Conservation (phyloP, 805 yeast genomes). For the Myxozyma vanderwaltii region DNA sequence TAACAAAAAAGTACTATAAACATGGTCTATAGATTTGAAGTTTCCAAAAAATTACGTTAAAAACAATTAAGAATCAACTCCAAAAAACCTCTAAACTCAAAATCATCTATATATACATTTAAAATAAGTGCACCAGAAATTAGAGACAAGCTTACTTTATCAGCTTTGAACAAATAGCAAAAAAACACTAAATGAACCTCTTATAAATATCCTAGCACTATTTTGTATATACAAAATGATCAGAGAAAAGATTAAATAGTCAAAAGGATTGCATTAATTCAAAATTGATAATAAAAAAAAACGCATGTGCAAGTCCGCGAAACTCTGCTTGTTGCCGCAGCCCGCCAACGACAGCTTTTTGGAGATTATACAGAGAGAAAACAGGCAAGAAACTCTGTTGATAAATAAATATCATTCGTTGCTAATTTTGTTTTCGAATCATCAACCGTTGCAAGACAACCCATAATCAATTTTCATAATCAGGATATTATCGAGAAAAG, state of each 20-base stretch:
- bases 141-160: slow-evolving; percentile 10
- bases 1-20: slow-evolving; percentile 4
- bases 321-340: slow-evolving; percentile 11
- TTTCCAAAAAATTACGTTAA: not conserved
- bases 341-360: slow-evolving; percentile 16
- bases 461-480: too few species aligned
- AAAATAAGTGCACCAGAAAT: slow-evolving; percentile 2
- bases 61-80: not conserved
- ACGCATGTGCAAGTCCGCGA: not conserved
- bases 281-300: not conserved
- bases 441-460: too few species aligned
- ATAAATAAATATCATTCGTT: not conserved
- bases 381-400: slow-evolving; percentile 12
- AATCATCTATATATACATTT: not conserved
- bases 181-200: not conserved
- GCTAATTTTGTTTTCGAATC: too few species aligned
- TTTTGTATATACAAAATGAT: not conserved
- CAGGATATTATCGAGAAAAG: too few species aligned
- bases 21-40: slow-evolving; percentile 9
- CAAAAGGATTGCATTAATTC: not conserved
- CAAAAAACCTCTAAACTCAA: not conserved
- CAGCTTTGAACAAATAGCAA: slow-evolving; percentile 11
- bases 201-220: not conserved
- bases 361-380: slow-evolving; percentile 5
- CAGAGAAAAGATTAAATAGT: not conserved